A percentile compares a stretch with the other conserved stretches of the same genome.
These are phyloP conservation scores for Ceratocystis papillata DNA, from an alignment of 2,329 filamentous ascomycete species.

Conservation along the genomic window DNA sequence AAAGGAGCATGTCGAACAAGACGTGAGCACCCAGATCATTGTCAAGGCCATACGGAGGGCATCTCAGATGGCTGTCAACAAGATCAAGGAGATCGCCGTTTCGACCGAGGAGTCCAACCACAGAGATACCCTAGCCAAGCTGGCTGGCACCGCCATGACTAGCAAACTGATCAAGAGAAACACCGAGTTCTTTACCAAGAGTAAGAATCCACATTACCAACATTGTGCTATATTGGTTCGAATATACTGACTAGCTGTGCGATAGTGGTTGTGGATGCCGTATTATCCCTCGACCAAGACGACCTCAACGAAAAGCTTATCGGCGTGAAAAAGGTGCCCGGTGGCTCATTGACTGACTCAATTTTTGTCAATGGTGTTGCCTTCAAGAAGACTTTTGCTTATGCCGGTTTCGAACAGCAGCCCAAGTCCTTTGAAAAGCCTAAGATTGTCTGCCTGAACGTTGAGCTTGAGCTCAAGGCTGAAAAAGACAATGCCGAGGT, in stretches of 20 bases:
- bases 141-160: constrained; percentile 95
- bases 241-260: constrained; percentile 22
- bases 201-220: constrained; percentile 35
- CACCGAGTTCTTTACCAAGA: constrained; percentile 93
- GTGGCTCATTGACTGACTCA: constrained; percentile 89
- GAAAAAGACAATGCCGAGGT: constrained; percentile 99
- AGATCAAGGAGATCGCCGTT: constrained; percentile 94
- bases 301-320: constrained; percentile 97
- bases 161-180: constrained; percentile 99
- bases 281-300: constrained; percentile 88
- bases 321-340: constrained; percentile 95
- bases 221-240: background rate
- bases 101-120: constrained; percentile 71
- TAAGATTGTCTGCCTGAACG: constrained; percentile 94
- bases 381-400: constrained; percentile 99
- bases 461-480: constrained; percentile 94
- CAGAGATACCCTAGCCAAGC: constrained; percentile 76
- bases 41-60: constrained; percentile 90
- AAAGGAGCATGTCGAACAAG: constrained; percentile 91
- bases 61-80: constrained; percentile 86
- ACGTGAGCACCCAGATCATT: constrained; percentile 93
- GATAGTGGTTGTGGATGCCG: constrained; percentile 91
- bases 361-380: constrained; percentile 96
- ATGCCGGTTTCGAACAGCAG: constrained; percentile 98
- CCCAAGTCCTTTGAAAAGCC: constrained; percentile 90